A percentile compares a stretch with the other conserved stretches of the same genome.
phyloP scores from a whole-genome alignment of 2,329 filamentous ascomycete genomes.

The Fusarium paranaense region DNA sequence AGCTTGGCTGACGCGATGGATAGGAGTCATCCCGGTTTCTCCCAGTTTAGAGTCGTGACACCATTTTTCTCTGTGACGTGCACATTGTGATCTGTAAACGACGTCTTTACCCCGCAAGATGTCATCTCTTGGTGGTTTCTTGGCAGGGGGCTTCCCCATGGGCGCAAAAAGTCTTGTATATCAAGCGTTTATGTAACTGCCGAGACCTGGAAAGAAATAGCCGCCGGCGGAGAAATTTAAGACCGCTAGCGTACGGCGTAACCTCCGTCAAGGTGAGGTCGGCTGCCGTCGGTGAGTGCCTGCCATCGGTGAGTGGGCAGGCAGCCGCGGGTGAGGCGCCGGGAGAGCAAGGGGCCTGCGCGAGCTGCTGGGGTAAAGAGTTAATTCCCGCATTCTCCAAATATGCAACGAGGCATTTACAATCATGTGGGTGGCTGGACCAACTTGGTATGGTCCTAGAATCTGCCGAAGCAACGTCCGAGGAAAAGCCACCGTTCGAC shows the following conservation, averaged over 20 bases:
- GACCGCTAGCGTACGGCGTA: not conserved
- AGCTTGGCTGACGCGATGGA: not conserved
- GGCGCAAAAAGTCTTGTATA: not conserved
- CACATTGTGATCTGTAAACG: not conserved
- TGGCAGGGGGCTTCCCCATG: not conserved
- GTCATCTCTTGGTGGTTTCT: not conserved
- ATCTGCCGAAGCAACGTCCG: not conserved
- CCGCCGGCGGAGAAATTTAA: not conserved
- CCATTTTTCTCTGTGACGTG: not conserved
- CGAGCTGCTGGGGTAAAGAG: not conserved
- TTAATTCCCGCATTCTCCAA: not conserved
- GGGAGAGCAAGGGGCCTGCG: not conserved
- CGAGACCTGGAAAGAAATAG: not conserved
- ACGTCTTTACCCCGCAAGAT: not conserved
- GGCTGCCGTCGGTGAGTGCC: not conserved
- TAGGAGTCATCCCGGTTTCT: not conserved
- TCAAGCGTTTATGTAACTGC: not conserved
- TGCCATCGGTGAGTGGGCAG: not conserved
- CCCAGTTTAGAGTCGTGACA: not conserved
- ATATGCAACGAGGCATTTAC: not conserved
- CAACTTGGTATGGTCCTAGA: not conserved
- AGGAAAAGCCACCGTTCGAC: not conserved
- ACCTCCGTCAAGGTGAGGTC: not conserved
- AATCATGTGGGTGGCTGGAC: not conserved
- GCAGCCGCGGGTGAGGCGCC: not conserved